These are phyloP conservation scores for Homolaphlyctis polyrhiza DNA, from an alignment of 371 early-diverging fungal genomes.

Conservation along the genomic window DNA sequence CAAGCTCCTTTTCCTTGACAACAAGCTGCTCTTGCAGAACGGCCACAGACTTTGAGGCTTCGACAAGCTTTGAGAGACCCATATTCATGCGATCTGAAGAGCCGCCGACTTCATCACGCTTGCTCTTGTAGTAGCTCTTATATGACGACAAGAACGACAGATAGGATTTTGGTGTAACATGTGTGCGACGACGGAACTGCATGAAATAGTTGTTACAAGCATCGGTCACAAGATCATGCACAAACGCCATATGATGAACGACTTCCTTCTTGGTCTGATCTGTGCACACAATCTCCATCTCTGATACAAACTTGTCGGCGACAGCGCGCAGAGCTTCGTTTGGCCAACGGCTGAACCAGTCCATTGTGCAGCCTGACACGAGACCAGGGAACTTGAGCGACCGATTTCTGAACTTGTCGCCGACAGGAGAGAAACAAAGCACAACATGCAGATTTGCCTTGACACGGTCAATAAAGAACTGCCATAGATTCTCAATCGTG, in stretches of 20 bases:
- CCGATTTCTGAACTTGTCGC: conserved; percentile 57
- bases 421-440: conserved; percentile 61
- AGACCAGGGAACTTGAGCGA: conserved; percentile 59
- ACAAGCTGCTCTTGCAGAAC: conserved; percentile 54
- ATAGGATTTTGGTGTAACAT: conserved; percentile 60
- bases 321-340: conserved; percentile 53
- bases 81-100: conserved; percentile 56
- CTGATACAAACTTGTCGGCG: conserved; percentile 49
- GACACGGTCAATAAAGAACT: conserved; percentile 59
- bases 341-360: conserved; percentile 62
- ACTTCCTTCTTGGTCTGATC: conserved; percentile 47
- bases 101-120: conserved; percentile 48
- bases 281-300: conserved; percentile 50
- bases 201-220: conserved; percentile 53
- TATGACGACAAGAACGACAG: conserved; percentile 54
- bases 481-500: conserved; percentile 56
- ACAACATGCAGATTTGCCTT: conserved; percentile 57
- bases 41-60: conserved; percentile 54
- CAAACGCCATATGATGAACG: conserved; percentile 53
- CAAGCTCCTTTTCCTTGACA: conserved; percentile 57
- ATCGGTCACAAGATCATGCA: conserved; percentile 54
- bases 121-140: conserved; percentile 40
- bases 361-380: conserved; percentile 58
- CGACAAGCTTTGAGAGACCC: conserved; percentile 55
- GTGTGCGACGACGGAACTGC: conserved; percentile 54